phyloP scores from a whole-genome alignment of 1,284 basidiomycete species.

The Schizophyllum commune region DNA sequence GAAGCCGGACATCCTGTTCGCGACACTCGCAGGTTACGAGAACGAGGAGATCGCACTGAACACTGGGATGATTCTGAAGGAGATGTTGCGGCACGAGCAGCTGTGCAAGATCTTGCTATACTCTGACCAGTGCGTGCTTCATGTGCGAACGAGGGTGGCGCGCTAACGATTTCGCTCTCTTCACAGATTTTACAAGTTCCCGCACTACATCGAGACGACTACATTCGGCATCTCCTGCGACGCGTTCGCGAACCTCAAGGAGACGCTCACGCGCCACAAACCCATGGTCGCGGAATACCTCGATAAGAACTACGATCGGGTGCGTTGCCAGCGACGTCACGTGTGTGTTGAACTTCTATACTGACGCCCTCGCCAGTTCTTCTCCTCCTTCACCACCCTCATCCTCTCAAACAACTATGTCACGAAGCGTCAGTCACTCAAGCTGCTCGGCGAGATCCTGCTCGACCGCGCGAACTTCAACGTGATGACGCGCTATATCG shows the following conservation, averaged over 20 bases:
- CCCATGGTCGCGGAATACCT: constrained; percentile 95
- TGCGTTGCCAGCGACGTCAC: constrained; percentile 30
- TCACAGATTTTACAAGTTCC: constrained; percentile 92
- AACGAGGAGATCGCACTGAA: constrained; percentile 95
- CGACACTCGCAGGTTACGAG: constrained; percentile 83
- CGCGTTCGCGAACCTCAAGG: constrained; percentile 95
- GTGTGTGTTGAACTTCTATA: constrained; percentile 1
- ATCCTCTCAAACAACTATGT: constrained; percentile 95
- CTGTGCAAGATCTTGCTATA: constrained; percentile 87
- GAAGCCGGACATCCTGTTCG: constrained; percentile 86
- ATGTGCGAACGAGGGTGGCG: background rate
- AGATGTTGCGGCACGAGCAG: constrained; percentile 93
- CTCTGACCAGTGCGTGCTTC: constrained; percentile 75
- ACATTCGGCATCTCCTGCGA: constrained; percentile 98
- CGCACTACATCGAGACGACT: constrained; percentile 94
- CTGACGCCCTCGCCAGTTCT: constrained; percentile 59
- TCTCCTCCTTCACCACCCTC: constrained; percentile 88
- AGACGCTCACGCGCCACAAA: constrained; percentile 93
- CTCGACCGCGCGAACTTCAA: constrained; percentile 96
- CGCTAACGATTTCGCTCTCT: background rate
- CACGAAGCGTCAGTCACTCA: constrained; percentile 98
- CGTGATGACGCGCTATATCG: constrained; percentile 98
- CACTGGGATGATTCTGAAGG: constrained; percentile 96
- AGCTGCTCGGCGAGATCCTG: constrained; percentile 95
- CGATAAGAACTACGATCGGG: constrained; percentile 93